Conservation (phyloP, 2,329 filamentous ascomycete genomes). For the Aspergillus latus region DNA sequence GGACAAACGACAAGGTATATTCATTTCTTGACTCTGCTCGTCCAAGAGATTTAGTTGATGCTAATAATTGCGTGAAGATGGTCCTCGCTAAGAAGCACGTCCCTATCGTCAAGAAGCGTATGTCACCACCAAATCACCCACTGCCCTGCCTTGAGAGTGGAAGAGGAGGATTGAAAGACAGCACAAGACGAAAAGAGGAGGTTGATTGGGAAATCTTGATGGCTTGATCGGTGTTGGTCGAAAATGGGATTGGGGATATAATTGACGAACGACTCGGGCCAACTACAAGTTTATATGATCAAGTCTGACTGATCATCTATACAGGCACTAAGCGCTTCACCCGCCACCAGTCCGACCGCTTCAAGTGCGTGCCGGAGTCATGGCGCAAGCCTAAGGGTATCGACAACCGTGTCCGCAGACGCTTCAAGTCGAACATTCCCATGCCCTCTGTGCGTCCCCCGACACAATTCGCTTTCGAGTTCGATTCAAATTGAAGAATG, state of each 20-base stretch:
- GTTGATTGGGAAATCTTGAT: neutral
- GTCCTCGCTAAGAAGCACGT: slow-evolving; percentile 99
- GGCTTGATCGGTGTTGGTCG: neutral
- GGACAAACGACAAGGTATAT: slow-evolving; percentile 48
- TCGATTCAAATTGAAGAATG: neutral
- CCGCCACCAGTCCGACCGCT: slow-evolving; percentile 96
- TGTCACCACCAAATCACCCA: slow-evolving; percentile 45
- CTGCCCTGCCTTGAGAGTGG: slow-evolving; percentile 2
- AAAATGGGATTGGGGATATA: neutral
- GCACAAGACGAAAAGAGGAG: neutral
- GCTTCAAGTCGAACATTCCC: slow-evolving; percentile 90
- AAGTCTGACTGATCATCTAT: slow-evolving; percentile 9
- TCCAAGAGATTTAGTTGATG: slow-evolving; percentile 1
- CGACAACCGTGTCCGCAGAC: slow-evolving; percentile 94
- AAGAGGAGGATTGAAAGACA: neutral
- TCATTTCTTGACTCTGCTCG: neutral
- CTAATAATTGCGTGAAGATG: slow-evolving; percentile 59
- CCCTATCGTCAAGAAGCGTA: slow-evolving; percentile 99
- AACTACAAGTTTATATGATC: slow-evolving; percentile 1
- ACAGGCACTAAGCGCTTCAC: slow-evolving; percentile 90
- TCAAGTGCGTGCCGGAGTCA: slow-evolving; percentile 83
- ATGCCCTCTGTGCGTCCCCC: slow-evolving; percentile 89
- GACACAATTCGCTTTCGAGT: neutral
- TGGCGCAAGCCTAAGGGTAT: slow-evolving; percentile 99
- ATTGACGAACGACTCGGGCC: neutral